Percentiles rank a stretch among this genome's conserved stretches.
Conservation (phyloP, 2,329 filamentous ascomycete genomes). For the Exophiala bonariae region DNA sequence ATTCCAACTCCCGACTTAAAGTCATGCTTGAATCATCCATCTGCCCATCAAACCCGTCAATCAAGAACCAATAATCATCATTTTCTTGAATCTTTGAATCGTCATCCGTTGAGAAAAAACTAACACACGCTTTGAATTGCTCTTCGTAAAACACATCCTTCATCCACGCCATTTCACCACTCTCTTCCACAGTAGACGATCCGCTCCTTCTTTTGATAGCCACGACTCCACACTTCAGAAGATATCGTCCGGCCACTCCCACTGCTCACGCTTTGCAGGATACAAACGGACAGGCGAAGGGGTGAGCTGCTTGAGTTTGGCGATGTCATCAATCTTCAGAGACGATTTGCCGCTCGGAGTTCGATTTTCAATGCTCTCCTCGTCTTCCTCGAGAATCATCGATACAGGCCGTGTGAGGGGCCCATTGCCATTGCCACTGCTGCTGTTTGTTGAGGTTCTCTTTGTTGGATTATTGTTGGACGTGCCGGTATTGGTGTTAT, state of each 20-base stretch:
- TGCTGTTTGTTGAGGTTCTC: background rate
- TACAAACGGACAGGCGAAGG: conserved; percentile 10
- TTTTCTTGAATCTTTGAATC: no score
- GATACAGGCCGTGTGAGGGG: conserved; percentile 23
- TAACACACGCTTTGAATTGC: no score
- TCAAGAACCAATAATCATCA: no score
- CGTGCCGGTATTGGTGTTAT: background rate
- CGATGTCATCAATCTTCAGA: conserved; percentile 1
- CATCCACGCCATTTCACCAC: no score
- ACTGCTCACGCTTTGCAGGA: conserved; percentile 16
- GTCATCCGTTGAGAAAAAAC: no score
- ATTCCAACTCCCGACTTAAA: no score
- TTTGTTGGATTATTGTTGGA: conserved; percentile 1
- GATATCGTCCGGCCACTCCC: conserved; percentile 30
- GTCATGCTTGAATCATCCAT: no score
- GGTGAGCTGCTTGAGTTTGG: conserved; percentile 7
- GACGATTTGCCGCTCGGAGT: conserved; percentile 7
- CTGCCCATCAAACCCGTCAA: no score
- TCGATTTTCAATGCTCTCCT: conserved; percentile 12
- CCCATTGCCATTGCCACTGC: background rate
- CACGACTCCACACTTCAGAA: conserved; percentile 16
- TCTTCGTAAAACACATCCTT: no score
- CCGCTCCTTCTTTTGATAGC: no score
- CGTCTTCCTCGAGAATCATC: conserved; percentile 26
- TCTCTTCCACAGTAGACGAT: no score